Conservation (phyloP, 495 filamentous ascomycete genomes). For the Penicillium odoratum region DNA sequence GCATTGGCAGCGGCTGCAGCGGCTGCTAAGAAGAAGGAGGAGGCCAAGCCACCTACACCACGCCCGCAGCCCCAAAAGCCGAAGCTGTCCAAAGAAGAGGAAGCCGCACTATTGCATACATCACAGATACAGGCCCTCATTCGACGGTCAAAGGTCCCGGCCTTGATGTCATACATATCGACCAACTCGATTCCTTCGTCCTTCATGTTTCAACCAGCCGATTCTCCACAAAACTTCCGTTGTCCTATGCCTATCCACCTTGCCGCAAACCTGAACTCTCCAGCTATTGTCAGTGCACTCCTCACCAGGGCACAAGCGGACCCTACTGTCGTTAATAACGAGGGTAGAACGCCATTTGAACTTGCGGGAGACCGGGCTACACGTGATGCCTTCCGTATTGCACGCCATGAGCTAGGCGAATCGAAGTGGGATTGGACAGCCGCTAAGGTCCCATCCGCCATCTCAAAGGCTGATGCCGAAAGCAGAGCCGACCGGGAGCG, state of each 20-base stretch:
- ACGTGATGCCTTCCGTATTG: conserved; percentile 88
- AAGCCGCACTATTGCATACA: conserved; percentile 76
- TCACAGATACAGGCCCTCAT: conserved; percentile 84
- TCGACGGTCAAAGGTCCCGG: conserved; percentile 85
- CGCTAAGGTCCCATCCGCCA: conserved; percentile 66
- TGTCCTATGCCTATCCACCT: conserved; percentile 85
- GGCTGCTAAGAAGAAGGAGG: conserved; percentile 29
- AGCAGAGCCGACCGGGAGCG: conserved; percentile 63
- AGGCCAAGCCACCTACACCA: conserved; percentile 37
- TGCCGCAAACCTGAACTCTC: conserved; percentile 72
- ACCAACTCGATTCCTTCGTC: conserved; percentile 65
- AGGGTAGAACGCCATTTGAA: conserved; percentile 78
- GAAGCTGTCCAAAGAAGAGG: conserved; percentile 73
- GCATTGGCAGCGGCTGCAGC: conserved; percentile 51
- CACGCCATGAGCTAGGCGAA: conserved; percentile 79
- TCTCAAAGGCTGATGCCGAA: conserved; percentile 69
- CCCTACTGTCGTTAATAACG: conserved; percentile 64
- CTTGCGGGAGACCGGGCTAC: conserved; percentile 83
- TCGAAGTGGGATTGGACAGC: conserved; percentile 74
- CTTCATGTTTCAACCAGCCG: conserved; percentile 72
- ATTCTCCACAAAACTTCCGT: conserved; percentile 71
- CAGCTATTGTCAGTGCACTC: conserved; percentile 72
- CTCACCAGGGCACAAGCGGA: conserved; percentile 74
- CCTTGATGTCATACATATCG: conserved; percentile 78
- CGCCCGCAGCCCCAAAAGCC: conserved; percentile 54